Evolutionary conservation across 2,329 filamentous ascomycete species (phyloP), one percentile per base, ranked within the genome.

Genomic region (Ophiostoma populinum): DNA sequence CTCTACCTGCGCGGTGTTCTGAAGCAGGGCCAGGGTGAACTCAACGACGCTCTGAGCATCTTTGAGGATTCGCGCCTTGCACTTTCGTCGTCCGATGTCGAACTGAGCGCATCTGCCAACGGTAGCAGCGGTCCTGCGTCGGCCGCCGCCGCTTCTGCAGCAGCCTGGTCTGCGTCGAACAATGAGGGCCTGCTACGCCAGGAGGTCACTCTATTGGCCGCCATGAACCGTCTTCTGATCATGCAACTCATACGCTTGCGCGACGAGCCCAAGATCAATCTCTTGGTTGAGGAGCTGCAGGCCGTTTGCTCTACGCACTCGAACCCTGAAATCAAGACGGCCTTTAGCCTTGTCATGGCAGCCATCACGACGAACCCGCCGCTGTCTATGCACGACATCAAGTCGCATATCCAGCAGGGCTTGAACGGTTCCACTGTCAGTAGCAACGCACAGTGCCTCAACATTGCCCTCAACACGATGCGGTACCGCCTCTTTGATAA

Each of bases 391-490:
- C 74, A 81, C 40, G 70, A 78, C 42, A 75, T 80, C 37, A 94
- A 93, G 55, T 69, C 76, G 26, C 73, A 78, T 47, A 75, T 94
- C 36, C 74, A 81, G 41, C 63, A 66, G 25, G 79, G 83, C 2
- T 65, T 93, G 27, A 65, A 67, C 25, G 70, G 73, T 3, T 76
- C 80, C 10, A 76, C 77, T 43, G 61, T 62, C 7, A 74, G 78
- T 7, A 63, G 65, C 36, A 93, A 93, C 51, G 71, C 71, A 20
- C 80, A 92, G 43, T 77, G 86, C 36, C 67, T 85, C n/a, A 76
- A 76, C 32, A 79, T 94, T 43, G 75, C 79, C 6, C 69, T 94
- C 40, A 85, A 75, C 45, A 75, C 90, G 43, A 92, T 94, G 79
- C 78, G 80, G 35, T 74, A 69, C 48, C 70, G 75, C 34, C 79